phyloP scores from a whole-genome alignment of 306 rosid species.

The Castanea mollissima region DNA sequence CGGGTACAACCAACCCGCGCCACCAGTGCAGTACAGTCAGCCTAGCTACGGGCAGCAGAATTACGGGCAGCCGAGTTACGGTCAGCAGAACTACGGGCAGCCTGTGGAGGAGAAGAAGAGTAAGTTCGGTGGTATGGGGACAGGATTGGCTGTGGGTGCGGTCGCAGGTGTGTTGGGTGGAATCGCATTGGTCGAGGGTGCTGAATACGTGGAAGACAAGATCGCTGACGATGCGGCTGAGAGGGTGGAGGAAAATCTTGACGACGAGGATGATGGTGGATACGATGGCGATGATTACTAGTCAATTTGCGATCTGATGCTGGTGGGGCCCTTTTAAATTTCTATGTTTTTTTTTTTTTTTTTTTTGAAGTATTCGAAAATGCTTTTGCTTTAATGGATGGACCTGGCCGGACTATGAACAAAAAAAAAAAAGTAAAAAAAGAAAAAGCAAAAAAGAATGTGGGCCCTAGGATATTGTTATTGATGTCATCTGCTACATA shows the following conservation, averaged over 20 bases:
- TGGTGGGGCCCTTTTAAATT: neutral
- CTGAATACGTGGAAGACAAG: conserved; percentile 61
- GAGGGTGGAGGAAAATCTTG: conserved; percentile 56
- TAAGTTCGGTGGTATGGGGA: conserved; percentile 86
- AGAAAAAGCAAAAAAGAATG: too few species aligned
- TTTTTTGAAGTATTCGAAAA: too few species aligned
- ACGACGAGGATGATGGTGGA: conserved; percentile 27
- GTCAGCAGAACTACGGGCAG: conserved; percentile 11
- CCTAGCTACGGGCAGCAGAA: conserved; percentile 23
- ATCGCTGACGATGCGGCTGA: conserved; percentile 60
- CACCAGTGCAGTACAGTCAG: conserved; percentile 20
- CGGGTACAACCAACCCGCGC: conserved; percentile 25
- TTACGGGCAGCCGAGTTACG: conserved; percentile 41
- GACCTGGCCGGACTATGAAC: neutral
- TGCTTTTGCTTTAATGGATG: neutral
- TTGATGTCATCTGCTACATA: too few species aligned
- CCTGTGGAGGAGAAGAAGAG: conserved; percentile 61
- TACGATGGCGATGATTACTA: conserved; percentile 46
- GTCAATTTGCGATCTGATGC: neutral
- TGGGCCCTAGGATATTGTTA: too few species aligned
- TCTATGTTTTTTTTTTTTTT: neutral
- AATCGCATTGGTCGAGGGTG: conserved; percentile 61
- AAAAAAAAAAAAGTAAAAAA: neutral
- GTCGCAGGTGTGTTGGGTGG: conserved; percentile 72
- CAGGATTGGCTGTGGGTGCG: conserved; percentile 93